Evolutionary conservation across 805 yeast species (phyloP).

Genomic region (Pichia membranifaciens): DNA sequence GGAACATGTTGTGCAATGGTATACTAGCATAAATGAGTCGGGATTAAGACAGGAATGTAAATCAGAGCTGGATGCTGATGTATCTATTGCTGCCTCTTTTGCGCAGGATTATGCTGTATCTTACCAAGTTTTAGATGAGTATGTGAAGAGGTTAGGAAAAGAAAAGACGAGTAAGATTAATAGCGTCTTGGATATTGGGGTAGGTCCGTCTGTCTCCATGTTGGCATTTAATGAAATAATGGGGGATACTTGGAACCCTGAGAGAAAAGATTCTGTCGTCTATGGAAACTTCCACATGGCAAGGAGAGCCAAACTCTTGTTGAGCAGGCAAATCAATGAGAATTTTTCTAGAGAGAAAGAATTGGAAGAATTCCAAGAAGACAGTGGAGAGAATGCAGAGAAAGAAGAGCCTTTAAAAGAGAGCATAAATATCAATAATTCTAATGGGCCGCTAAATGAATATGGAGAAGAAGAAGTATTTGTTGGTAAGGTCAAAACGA

Average conservation of each 20-base stretch:
- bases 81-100: conserved; percentile 74
- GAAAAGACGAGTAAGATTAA: conserved; percentile 50
- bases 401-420: conserved; percentile 6
- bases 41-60: conserved; percentile 42
- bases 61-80: conserved; percentile 56
- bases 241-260: conserved; percentile 59
- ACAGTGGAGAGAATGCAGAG: conserved; percentile 10
- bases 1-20: conserved; percentile 42
- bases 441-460: background rate
- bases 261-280: conserved; percentile 63
- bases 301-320: conserved; percentile 67
- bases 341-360: conserved; percentile 22
- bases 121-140: conserved; percentile 59
- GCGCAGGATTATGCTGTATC: conserved; percentile 74
- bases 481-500: conserved; percentile 51
- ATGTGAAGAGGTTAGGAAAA: conserved; percentile 49
- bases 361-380: conserved; percentile 31
- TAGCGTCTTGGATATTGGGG: conserved; percentile 70
- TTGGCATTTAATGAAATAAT: conserved; percentile 79
- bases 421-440: conserved; percentile 15
- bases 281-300: conserved; percentile 70
- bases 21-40: conserved; percentile 38
- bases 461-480: conserved; percentile 25
- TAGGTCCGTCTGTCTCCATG: conserved; percentile 91
- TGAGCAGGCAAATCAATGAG: conserved; percentile 64